Evolutionary conservation across 1,284 basidiomycete genomes (phyloP).

Genomic region (Lentinula novae-zelandiae): DNA sequence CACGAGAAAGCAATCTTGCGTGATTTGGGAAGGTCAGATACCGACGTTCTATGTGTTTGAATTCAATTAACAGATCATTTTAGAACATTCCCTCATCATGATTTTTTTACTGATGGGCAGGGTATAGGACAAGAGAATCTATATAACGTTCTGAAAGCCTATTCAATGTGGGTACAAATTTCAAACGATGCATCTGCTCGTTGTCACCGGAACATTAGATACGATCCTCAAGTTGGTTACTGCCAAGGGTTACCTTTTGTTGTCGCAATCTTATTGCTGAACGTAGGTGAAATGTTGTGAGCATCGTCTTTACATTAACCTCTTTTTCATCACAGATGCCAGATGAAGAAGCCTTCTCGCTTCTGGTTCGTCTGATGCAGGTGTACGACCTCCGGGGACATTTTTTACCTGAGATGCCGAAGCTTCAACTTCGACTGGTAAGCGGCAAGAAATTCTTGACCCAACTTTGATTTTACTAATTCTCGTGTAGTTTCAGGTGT

Average conservation of each 20-base stretch:
- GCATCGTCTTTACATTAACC: slow-evolving; percentile 1
- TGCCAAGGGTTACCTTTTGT: slow-evolving; percentile 97
- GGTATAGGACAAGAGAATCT: slow-evolving; percentile 95
- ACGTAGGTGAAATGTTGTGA: slow-evolving; percentile 49
- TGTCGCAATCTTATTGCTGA: slow-evolving; percentile 88
- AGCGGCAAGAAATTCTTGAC: slow-evolving; percentile 23
- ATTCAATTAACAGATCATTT: slow-evolving; percentile 5
- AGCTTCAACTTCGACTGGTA: slow-evolving; percentile 86
- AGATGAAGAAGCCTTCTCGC: slow-evolving; percentile 95
- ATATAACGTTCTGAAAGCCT: slow-evolving; percentile 97
- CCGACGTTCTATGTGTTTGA: slow-evolving; percentile 1
- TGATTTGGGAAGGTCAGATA: slow-evolving; percentile 74
- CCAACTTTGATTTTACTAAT: slow-evolving; percentile 10
- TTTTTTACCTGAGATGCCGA: slow-evolving; percentile 98
- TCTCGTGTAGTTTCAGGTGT: slow-evolving; percentile 38
- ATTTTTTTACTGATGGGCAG: slow-evolving; percentile 89
- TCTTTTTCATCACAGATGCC: slow-evolving; percentile 70
- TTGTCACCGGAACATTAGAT: slow-evolving; percentile 41
- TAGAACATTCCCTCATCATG: slow-evolving; percentile 96
- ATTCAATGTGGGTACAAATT: slow-evolving; percentile 63
- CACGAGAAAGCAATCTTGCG: slow-evolving; percentile 95
- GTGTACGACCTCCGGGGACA: slow-evolving; percentile 95
- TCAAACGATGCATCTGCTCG: slow-evolving; percentile 15
- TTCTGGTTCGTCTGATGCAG: slow-evolving; percentile 97
- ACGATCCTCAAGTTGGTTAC: slow-evolving; percentile 94